Base-by-base conservation (phyloP, 306 rosid species). In the Cicer yamashitae region DNA sequence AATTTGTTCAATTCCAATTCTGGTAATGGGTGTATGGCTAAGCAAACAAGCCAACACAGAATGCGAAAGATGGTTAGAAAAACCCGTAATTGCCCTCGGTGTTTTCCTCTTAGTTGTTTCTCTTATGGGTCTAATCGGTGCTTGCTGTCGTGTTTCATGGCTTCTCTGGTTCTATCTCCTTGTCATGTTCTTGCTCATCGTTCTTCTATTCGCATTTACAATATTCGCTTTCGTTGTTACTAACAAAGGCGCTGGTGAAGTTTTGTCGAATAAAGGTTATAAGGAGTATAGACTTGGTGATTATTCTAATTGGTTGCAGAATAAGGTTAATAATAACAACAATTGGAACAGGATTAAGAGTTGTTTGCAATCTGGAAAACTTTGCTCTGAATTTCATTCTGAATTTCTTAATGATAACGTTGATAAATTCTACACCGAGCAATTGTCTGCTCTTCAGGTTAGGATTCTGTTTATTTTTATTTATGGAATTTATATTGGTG, bases 261-360 rank as follows among this genome's bases (percentile, higher is more conserved):
- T 4, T 0, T 0, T 88, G 7, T 86, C 96, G 0, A 25, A 9
- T 0, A 77, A 37, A 38, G 98, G 97, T 0, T 91, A 88, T 52
- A 87, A 89, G 75, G 93, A 93, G 82, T 93, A 93, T 56, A 67
- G 69, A 74, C 96, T 93, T 10, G 97, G 96, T 0, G 97, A 89
- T 82, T 93, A 91, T 81, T 93, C 98, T 0, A 74, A 88, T 62
- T 93, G 96, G 98, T 70, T 93, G 38, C 97, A 91, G 87, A 86
- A 84, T 52, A 84, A 89, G 65, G 98, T 93, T 12, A 84, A 58
- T 18, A 72, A 70, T 71, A 3, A 44, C 4, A 78, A 88, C 7
- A 82, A 80, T 22, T 93, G 98, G 98, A 76, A 83, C 62, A 81
- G 69, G 71, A 89, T 93, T 72, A 83, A 25, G 87, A 88, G 92